Percentiles rank a stretch among this genome's conserved stretches.
These are phyloP conservation scores for Camptophora hylomeconis DNA, from an alignment of 2,329 filamentous ascomycete genomes.

Conservation along the genomic window DNA sequence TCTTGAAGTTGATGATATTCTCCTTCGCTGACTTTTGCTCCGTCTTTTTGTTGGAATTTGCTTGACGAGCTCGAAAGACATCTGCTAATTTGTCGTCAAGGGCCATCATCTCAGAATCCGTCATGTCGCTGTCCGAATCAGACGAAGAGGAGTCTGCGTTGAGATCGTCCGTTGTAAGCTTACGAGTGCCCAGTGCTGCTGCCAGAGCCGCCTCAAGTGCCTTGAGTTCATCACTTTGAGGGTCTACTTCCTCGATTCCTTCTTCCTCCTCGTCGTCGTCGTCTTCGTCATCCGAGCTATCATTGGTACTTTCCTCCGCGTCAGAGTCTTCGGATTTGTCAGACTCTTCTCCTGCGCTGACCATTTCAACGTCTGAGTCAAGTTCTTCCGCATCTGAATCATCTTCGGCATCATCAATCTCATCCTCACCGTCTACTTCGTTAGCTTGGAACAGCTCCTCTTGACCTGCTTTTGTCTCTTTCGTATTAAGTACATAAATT, in stretches of 20 bases:
- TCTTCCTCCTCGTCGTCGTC: slow-evolving; percentile 29
- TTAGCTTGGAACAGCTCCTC: slow-evolving; percentile 70
- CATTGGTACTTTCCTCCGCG: slow-evolving; percentile 31
- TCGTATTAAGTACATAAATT: slow-evolving; percentile 54
- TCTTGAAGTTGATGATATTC: slow-evolving; percentile 87
- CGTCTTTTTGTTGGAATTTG: slow-evolving; percentile 54
- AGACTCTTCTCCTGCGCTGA: slow-evolving; percentile 10
- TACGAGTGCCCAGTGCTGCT: slow-evolving; percentile 60
- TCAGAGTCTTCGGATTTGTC: slow-evolving; percentile 34
- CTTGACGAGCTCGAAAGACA: slow-evolving; percentile 67
- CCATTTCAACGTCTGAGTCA: slow-evolving; percentile 30
- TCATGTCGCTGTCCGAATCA: slow-evolving; percentile 66
- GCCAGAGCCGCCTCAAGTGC: slow-evolving; percentile 64
- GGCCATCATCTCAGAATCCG: slow-evolving; percentile 88
- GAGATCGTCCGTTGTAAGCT: slow-evolving; percentile 39
- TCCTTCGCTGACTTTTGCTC: slow-evolving; percentile 79
- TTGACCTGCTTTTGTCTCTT: slow-evolving; percentile 72
- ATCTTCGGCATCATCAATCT: slow-evolving; percentile 34
- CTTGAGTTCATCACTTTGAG: slow-evolving; percentile 39
- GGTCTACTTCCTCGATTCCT: slow-evolving; percentile 22
- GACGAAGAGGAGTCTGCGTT: slow-evolving; percentile 40
- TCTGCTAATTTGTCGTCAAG: slow-evolving; percentile 71
- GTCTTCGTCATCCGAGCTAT: slow-evolving; percentile 20
- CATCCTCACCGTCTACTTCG: slow-evolving; percentile 46
- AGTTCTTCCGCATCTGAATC: slow-evolving; percentile 27